Base-by-base conservation (phyloP, 1,284 basidiomycete genomes). In the Microbotryum saponariae region DNA sequence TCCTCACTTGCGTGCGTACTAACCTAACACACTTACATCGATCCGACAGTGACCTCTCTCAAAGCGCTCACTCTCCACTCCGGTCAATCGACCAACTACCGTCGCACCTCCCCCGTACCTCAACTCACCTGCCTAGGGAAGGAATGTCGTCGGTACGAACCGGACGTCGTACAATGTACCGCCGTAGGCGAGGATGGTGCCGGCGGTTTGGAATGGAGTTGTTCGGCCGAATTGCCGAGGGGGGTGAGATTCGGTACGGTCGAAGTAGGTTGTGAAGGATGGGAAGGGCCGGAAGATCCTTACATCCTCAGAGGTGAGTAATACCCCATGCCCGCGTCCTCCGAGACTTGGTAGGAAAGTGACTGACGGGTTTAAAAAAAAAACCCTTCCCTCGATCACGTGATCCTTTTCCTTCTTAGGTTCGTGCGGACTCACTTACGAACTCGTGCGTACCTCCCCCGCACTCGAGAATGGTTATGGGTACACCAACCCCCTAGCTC, bases 211-310 rank as follows among this genome's bases (percentile, higher is more conserved):
- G 89, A 92, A 71, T 93, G 90, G 90, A 87, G 88, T 85, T 97
- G 92, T 74, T 85, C 90, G 73, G 88, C 91, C 8, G 91, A 97
- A 73, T 78, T 97, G 10, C 91, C 91, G 3, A 83, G 84, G 50
- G 79, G 83, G 3, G 74, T 93, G 58, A 42, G 67, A 57, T 85
- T 97, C 62, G 92, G 92, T 9, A 80, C 83, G 60, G 85, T 94
- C 0, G 81, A 84, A 63, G 86, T 97, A 2, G 85, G 83, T 23
- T 97, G 92, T 71, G 92, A 97, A 77, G 91, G 92, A 12, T 97
- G 66, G 66, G 65, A 67, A 44, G 77, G 80, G 29, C 81, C 90
- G 0, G 87, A 88, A 1, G 91, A 97, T 75, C 80, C 82, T 0
- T 84, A 85, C 72, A 86, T 97, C 16, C 76, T 94, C 60, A 89